phyloP scores from a whole-genome alignment of 1,284 basidiomycete species.

The Taiwanofungus camphoratus region DNA sequence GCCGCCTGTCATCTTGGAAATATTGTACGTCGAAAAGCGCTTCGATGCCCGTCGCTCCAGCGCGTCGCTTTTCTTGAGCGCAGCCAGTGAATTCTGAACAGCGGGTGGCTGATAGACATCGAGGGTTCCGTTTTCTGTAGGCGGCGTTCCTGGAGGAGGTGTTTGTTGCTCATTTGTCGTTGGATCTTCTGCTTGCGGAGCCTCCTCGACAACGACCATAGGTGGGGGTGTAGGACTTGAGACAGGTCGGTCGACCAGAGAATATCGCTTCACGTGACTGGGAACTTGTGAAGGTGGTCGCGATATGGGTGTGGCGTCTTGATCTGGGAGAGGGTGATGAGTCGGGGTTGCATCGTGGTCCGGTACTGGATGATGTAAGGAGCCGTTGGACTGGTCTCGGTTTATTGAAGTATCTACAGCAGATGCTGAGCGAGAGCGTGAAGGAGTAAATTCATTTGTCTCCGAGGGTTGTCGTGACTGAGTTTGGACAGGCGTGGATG shows the following conservation, averaged over 20 bases:
- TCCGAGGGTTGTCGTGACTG: slow-evolving; percentile 5
- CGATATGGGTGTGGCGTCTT: slow-evolving; percentile 12
- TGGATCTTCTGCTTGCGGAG: slow-evolving; percentile 22
- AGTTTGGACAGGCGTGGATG: slow-evolving; percentile 17
- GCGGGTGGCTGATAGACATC: slow-evolving; percentile 39
- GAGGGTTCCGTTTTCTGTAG: slow-evolving; percentile 7
- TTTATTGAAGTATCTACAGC: slow-evolving; percentile 12
- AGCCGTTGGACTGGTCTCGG: slow-evolving; percentile 1
- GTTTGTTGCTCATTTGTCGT: slow-evolving; percentile 18
- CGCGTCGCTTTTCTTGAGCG: slow-evolving; percentile 81
- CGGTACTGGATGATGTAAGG: slow-evolving; percentile 12
- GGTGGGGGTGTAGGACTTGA: slow-evolving; percentile 21
- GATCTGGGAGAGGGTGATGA: slow-evolving; percentile 12
- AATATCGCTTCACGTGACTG: slow-evolving; percentile 67
- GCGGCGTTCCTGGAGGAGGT: slow-evolving; percentile 15
- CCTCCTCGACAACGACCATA: slow-evolving; percentile 49
- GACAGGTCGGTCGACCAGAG: slow-evolving; percentile 63
- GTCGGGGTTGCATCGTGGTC: slow-evolving; percentile 24
- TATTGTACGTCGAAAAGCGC: slow-evolving; percentile 93
- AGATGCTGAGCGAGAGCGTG: slow-evolving; percentile 20
- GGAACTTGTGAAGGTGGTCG: slow-evolving; percentile 38
- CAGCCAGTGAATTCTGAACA: slow-evolving; percentile 81
- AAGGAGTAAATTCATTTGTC: slow-evolving; percentile 10
- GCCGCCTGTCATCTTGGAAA: slow-evolving; percentile 85
- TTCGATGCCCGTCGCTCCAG: slow-evolving; percentile 92